A percentile compares a stretch with the other conserved stretches of the same genome.
These are phyloP conservation scores for Lasiosphaeria hispida DNA, from an alignment of 495 filamentous ascomycete genomes.

Conservation along the genomic window DNA sequence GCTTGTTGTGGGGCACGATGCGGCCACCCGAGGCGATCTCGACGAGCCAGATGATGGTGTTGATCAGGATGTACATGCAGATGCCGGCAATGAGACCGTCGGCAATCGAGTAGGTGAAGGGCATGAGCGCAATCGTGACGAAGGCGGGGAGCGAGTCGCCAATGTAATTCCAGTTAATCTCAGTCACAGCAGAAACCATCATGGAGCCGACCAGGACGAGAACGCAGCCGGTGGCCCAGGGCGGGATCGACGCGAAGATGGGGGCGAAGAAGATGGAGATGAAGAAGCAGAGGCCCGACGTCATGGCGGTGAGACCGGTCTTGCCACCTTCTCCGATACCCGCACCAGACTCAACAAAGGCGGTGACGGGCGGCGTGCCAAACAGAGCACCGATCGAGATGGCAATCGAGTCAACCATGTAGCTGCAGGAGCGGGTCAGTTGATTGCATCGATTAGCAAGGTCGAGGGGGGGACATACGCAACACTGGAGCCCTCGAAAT, in stretches of 20 bases:
- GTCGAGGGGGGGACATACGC: slow-evolving; percentile 39
- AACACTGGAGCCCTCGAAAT: slow-evolving; percentile 75
- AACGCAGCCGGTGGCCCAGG: slow-evolving; percentile 81
- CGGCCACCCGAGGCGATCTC: slow-evolving; percentile 62
- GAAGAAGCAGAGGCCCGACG: slow-evolving; percentile 77
- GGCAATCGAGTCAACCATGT: slow-evolving; percentile 72
- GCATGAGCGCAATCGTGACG: slow-evolving; percentile 76
- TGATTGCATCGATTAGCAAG: neutral
- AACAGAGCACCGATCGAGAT: slow-evolving; percentile 76
- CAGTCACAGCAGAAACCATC: slow-evolving; percentile 70
- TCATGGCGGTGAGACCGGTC: slow-evolving; percentile 77
- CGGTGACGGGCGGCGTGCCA: slow-evolving; percentile 73
- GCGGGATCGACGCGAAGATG: slow-evolving; percentile 79
- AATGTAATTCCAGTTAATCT: slow-evolving; percentile 82
- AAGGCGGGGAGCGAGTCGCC: slow-evolving; percentile 79
- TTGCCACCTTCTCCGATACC: slow-evolving; percentile 81
- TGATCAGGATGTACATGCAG: slow-evolving; percentile 67
- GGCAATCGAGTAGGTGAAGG: slow-evolving; percentile 79
- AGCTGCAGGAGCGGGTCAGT: slow-evolving; percentile 29
- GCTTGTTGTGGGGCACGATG: slow-evolving; percentile 68
- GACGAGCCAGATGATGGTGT: slow-evolving; percentile 62
- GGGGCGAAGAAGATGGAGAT: slow-evolving; percentile 83
- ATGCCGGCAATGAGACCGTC: slow-evolving; percentile 77
- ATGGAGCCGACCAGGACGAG: slow-evolving; percentile 77
- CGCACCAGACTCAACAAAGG: slow-evolving; percentile 79